Evolutionary conservation across 1,284 basidiomycete genomes (phyloP).

Genomic region (Tranzscheliella williamsii): DNA sequence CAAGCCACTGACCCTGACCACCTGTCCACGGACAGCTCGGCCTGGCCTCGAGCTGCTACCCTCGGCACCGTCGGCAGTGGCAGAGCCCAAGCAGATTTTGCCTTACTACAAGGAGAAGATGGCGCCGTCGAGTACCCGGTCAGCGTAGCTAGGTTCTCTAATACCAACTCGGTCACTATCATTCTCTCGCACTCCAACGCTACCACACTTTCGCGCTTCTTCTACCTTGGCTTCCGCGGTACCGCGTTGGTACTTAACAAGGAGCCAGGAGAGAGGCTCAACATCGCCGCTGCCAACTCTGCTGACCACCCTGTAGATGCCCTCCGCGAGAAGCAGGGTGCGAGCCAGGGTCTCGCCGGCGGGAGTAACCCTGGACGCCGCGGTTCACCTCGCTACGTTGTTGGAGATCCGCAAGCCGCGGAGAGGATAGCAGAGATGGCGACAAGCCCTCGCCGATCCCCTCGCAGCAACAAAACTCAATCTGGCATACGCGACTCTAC

Average conservation of each 20-base stretch:
- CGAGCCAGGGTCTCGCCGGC: slow-evolving; percentile 33
- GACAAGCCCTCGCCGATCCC: slow-evolving; percentile 15
- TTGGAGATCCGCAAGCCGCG: slow-evolving; percentile 16
- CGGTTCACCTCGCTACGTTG: slow-evolving; percentile 11
- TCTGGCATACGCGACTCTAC: background rate
- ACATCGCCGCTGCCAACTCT: slow-evolving; percentile 50
- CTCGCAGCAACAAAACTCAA: slow-evolving; percentile 3
- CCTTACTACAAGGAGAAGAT: slow-evolving; percentile 37
- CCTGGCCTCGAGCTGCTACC: slow-evolving; percentile 13
- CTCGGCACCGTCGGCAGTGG: slow-evolving; percentile 44
- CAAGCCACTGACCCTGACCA: slow-evolving; percentile 14
- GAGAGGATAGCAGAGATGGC: slow-evolving; percentile 19
- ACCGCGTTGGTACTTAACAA: slow-evolving; percentile 45
- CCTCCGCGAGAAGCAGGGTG: slow-evolving; percentile 34
- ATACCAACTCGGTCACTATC: slow-evolving; percentile 54
- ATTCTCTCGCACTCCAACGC: slow-evolving; percentile 50
- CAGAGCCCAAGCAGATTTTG: slow-evolving; percentile 57
- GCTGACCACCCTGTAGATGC: slow-evolving; percentile 49
- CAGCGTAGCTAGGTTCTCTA: slow-evolving; percentile 49
- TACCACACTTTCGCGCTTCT: slow-evolving; percentile 45
- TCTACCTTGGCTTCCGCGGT: slow-evolving; percentile 57
- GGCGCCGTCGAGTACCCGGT: slow-evolving; percentile 57
- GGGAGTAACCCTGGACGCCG: slow-evolving; percentile 9
- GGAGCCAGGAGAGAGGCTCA: slow-evolving; percentile 35
- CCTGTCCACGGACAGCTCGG: slow-evolving; percentile 6